Conservation (phyloP, 768 basidiomycete genomes). For the Amanita muscaria region DNA sequence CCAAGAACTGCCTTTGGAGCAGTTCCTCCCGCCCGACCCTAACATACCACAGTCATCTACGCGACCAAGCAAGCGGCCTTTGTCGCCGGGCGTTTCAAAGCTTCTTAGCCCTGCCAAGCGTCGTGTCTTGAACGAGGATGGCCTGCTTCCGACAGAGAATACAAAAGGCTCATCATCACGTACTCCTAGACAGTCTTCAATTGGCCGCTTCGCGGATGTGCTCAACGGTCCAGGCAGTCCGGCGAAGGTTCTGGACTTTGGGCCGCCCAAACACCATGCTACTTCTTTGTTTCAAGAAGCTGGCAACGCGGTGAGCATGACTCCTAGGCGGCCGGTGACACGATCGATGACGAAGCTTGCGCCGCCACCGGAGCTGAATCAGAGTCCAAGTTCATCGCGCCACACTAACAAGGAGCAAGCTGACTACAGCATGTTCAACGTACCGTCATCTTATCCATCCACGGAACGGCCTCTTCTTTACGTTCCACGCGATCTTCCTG, state of each 20-base stretch:
- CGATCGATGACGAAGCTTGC: slow-evolving; percentile 17
- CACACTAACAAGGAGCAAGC: slow-evolving; percentile 1
- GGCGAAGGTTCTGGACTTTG: slow-evolving; percentile 47
- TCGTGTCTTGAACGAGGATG: slow-evolving; percentile 51
- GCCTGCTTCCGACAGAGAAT: slow-evolving; percentile 31
- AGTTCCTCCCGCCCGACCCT: slow-evolving; percentile 33
- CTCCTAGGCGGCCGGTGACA: slow-evolving; percentile 15
- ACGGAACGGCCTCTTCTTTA: slow-evolving; percentile 15
- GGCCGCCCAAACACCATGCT: slow-evolving; percentile 24
- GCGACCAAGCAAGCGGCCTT: slow-evolving; percentile 48
- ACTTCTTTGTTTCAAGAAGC: slow-evolving; percentile 9
- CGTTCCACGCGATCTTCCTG: slow-evolving; percentile 31
- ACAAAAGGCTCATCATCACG: slow-evolving; percentile 26
- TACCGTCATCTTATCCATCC: slow-evolving; percentile 2
- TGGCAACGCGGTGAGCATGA: slow-evolving; percentile 10
- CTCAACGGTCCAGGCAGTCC: slow-evolving; percentile 31
- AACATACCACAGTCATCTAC: slow-evolving; percentile 19
- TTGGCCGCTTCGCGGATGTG: slow-evolving; percentile 17
- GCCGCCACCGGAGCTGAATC: slow-evolving; percentile 22
- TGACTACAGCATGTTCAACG: slow-evolving; percentile 4
- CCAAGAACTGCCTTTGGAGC: slow-evolving; percentile 50
- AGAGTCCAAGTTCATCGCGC: slow-evolving; percentile 3
- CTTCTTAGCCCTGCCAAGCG: slow-evolving; percentile 60
- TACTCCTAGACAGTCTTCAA: slow-evolving; percentile 16
- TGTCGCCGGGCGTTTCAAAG: slow-evolving; percentile 43